These are phyloP conservation scores for Polytrichum commune DNA, from an alignment of 225 moss, liverwort and hornwort genomes.

Conservation along the genomic window DNA sequence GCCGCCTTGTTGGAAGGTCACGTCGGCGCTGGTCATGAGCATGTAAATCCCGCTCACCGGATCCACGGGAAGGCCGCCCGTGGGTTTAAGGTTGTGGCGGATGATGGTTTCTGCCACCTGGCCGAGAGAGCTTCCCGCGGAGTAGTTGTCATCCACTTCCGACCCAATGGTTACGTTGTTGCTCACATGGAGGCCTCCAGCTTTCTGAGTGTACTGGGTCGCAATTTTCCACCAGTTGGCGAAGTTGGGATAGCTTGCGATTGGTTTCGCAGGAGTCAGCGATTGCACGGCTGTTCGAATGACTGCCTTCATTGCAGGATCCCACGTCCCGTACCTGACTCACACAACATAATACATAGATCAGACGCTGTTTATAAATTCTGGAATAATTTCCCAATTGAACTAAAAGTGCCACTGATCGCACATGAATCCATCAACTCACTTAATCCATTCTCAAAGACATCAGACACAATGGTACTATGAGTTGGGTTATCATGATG, in stretches of 20 bases:
- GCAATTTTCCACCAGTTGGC: constrained; percentile 21
- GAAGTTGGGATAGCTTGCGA: constrained; percentile 7
- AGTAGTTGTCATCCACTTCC: constrained; percentile 10
- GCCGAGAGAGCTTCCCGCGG: not conserved
- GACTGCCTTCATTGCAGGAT: not conserved
- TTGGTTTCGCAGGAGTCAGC: constrained; percentile 2
- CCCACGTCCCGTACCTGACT: constrained; percentile 10
- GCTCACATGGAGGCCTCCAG: constrained; percentile 8
- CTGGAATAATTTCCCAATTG: too few relatives aligned
- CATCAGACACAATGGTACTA: too few relatives aligned
- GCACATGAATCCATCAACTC: too few relatives aligned
- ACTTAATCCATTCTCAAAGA: too few relatives aligned
- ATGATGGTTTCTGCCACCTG: too few relatives aligned
- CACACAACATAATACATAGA: too few relatives aligned
- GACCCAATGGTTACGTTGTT: constrained; percentile 5
- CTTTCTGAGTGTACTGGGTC: constrained; percentile 6
- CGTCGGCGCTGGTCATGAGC: not conserved
- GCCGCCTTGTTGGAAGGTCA: not conserved
- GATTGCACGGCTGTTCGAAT: constrained; percentile 9
- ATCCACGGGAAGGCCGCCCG: too few relatives aligned
- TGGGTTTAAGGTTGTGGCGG: too few relatives aligned
- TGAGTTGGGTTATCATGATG: too few relatives aligned
- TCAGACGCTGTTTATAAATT: too few relatives aligned
- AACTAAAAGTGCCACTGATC: too few relatives aligned
- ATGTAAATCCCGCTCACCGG: too few relatives aligned